Percentiles rank a stretch among this genome's conserved stretches.
These are phyloP conservation scores for Aspergillus sparsus DNA, from an alignment of 495 filamentous ascomycete species.

Conservation along the genomic window DNA sequence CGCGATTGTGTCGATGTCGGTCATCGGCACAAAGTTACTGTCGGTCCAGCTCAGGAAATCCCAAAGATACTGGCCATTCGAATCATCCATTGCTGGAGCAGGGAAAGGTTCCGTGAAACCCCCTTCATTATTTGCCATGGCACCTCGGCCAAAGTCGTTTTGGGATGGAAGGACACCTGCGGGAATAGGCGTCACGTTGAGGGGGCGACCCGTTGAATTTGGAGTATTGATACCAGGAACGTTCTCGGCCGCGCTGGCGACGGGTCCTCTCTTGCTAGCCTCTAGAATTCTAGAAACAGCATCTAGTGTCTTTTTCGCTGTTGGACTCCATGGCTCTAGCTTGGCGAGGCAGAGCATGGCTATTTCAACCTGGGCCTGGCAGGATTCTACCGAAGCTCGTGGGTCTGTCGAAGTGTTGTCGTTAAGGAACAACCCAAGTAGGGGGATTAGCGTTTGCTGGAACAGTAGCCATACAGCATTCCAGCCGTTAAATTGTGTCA, in stretches of 20 bases:
- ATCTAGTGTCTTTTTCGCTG: conserved; percentile 67
- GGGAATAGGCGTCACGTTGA: conserved; percentile 11
- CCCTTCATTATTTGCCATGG: conserved; percentile 27
- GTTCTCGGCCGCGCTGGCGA: conserved; percentile 19
- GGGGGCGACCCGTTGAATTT: conserved; percentile 24
- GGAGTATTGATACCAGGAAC: conserved; percentile 20
- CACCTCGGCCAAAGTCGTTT: conserved; percentile 24
- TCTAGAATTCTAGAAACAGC: conserved; percentile 71
- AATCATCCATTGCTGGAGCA: conserved; percentile 36
- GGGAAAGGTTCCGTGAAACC: conserved; percentile 33
- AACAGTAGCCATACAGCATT: conserved; percentile 83
- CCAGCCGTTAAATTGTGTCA: conserved; percentile 78
- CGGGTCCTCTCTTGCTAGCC: conserved; percentile 48
- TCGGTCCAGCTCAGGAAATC: conserved; percentile 49
- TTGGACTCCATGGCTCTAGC: conserved; percentile 69
- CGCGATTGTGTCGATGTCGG: conserved; percentile 32
- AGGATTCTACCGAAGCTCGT: conserved; percentile 52
- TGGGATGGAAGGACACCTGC: conserved; percentile 21
- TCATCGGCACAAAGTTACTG: conserved; percentile 40
- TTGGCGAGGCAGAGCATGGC: conserved; percentile 68
- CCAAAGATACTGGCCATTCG: conserved; percentile 42
- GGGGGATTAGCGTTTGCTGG: conserved; percentile 76
- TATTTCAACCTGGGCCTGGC: conserved; percentile 61
- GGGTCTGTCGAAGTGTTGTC: conserved; percentile 54
- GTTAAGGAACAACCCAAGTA: conserved; percentile 70